Percentiles rank a stretch among this genome's conserved stretches.
Evolutionary conservation across 179 eudicot genomes (phyloP).

Genomic region (Beta macrorhiza): DNA sequence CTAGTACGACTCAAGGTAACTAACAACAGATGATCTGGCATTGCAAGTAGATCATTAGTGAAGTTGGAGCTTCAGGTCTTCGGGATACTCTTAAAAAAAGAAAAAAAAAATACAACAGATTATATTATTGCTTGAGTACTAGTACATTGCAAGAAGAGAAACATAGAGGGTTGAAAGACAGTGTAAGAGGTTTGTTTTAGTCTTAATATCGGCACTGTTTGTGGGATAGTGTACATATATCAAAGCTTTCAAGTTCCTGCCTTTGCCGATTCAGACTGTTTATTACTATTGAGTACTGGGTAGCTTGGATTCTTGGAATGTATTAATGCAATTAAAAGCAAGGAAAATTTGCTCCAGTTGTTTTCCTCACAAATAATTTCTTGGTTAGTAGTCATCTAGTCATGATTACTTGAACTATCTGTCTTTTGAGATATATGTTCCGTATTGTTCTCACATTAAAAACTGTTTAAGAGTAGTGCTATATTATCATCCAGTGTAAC

Average conservation of each 20-base stretch:
- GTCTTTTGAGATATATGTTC: neutral
- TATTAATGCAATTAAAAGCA: neutral
- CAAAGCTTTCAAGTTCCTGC: neutral
- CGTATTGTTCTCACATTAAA: too few relatives aligned
- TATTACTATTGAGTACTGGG: neutral
- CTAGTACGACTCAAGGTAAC: slow-evolving; percentile 27
- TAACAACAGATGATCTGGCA: neutral
- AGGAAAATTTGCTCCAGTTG: neutral
- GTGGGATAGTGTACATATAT: neutral
- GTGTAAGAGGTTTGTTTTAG: neutral
- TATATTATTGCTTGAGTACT: neutral
- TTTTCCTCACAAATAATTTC: neutral
- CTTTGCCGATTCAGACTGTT: neutral
- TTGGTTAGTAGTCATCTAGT: neutral
- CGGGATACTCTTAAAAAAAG: neutral
- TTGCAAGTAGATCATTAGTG: neutral
- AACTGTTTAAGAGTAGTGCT: neutral
- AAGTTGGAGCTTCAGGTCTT: neutral
- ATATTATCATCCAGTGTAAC: neutral
- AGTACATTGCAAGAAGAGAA: neutral
- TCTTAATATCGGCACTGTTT: neutral
- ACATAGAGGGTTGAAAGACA: neutral
- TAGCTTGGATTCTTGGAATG: neutral
- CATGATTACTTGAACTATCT: neutral
- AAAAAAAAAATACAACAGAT: neutral